Evolutionary conservation across 192 early-diverging fungal genomes (phyloP).

Genomic region (Rhizoclosmatium sp.): DNA sequence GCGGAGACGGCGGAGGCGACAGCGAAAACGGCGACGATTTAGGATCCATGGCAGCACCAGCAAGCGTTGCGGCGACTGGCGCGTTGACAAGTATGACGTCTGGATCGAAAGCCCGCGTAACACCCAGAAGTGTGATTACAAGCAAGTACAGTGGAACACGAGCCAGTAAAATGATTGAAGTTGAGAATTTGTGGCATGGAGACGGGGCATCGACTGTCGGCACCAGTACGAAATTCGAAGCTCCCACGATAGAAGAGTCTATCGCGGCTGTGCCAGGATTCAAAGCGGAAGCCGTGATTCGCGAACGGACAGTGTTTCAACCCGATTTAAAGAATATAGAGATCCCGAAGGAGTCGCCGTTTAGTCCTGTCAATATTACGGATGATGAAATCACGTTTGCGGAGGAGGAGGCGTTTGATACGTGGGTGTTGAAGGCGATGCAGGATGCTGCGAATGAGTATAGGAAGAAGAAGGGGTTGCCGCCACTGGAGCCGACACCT

Average conservation of each 20-base stretch:
- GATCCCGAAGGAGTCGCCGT: conserved; percentile 24
- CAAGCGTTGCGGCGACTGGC: neutral
- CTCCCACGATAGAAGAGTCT: conserved; percentile 13
- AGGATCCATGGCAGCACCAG: neutral
- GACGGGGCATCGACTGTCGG: conserved; percentile 1
- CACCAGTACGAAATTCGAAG: conserved; percentile 7
- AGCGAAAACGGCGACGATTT: neutral
- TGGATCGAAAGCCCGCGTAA: neutral
- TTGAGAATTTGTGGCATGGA: conserved; percentile 27
- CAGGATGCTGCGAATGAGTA: conserved; percentile 31
- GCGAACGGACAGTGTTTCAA: conserved; percentile 11
- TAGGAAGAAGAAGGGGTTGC: neutral
- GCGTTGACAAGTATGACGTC: neutral
- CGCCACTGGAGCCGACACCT: neutral
- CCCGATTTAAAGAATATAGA: conserved; percentile 30
- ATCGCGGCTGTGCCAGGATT: conserved; percentile 20
- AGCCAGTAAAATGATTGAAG: conserved; percentile 1
- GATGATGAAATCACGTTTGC: neutral
- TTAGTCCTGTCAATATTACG: neutral
- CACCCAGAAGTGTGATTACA: conserved; percentile 20
- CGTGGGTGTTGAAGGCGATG: conserved; percentile 29
- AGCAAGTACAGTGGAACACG: conserved; percentile 28
- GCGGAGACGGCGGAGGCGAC: neutral
- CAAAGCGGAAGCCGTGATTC: conserved; percentile 13
- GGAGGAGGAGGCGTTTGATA: conserved; percentile 24